Percentiles rank a stretch among this genome's conserved stretches.
phyloP scores from a whole-genome alignment of 2,329 filamentous ascomycete species.

The Elsinoe batatas region DNA sequence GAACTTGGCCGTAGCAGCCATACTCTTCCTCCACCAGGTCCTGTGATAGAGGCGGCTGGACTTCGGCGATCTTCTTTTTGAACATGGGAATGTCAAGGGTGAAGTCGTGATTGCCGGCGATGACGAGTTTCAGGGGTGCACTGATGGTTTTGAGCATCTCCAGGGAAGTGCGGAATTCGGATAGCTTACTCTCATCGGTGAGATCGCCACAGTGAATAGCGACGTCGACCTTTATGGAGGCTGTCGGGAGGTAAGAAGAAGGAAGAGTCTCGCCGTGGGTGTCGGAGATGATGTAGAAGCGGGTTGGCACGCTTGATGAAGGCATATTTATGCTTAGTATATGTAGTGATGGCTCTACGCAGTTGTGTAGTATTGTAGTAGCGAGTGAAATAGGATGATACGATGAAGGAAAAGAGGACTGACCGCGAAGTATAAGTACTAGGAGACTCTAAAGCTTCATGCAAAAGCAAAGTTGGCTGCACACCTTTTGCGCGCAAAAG shows the following conservation, averaged over 20 bases:
- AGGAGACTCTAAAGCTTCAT: too few species aligned
- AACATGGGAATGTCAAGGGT: conserved; percentile 27
- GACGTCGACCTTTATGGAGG: conserved; percentile 24
- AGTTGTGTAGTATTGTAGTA: not conserved
- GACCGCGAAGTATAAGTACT: too few species aligned
- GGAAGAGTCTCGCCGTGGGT: conserved; percentile 28
- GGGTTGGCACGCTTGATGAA: conserved; percentile 24
- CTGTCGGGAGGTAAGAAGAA: conserved; percentile 15
- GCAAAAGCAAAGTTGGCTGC: too few species aligned
- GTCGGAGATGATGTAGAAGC: conserved; percentile 37
- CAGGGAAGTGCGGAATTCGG: conserved; percentile 25
- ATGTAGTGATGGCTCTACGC: not conserved
- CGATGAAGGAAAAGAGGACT: too few species aligned
- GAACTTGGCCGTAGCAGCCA: conserved; percentile 28
- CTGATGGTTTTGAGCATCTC: conserved; percentile 21
- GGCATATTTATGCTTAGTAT: not conserved
- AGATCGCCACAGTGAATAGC: conserved; percentile 34
- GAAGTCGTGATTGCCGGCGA: conserved; percentile 31
- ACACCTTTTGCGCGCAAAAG: too few species aligned
- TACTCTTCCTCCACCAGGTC: conserved; percentile 28
- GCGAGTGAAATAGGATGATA: too few species aligned
- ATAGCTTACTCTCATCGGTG: conserved; percentile 25
- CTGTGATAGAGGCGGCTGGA: conserved; percentile 22
- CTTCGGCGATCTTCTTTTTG: conserved; percentile 25
- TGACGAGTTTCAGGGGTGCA: conserved; percentile 30